Conservation (phyloP, 2,329 filamentous ascomycete species). For the Ophiocordyceps camponoti-saundersi region DNA sequence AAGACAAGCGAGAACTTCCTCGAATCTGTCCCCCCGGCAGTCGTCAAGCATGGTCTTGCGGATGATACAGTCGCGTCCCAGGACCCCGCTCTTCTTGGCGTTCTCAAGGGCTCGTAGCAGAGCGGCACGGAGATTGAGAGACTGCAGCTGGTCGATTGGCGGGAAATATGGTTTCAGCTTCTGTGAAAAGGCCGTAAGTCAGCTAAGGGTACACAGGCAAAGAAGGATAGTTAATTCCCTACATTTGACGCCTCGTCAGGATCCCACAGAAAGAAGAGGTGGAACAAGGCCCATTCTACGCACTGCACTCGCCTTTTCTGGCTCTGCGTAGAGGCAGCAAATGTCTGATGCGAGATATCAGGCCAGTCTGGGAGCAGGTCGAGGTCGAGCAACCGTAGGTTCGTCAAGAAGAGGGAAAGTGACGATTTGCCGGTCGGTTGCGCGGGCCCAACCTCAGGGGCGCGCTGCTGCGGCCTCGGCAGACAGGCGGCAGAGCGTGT, state of each 20-base stretch:
- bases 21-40: constrained; percentile 79
- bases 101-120: constrained; percentile 68
- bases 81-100: constrained; percentile 69
- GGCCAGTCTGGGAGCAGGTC: constrained; percentile 69
- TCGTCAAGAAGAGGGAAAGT: constrained; percentile 49
- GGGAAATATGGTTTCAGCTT: constrained; percentile 87
- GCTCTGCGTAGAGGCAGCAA: constrained; percentile 46
- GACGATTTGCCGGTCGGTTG: constrained; percentile 5
- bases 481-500: constrained; percentile 2
- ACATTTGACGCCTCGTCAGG: constrained; percentile 58
- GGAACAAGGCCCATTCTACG: constrained; percentile 83
- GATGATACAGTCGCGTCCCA: constrained; percentile 65
- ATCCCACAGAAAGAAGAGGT: constrained; percentile 75
- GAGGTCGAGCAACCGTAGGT: constrained; percentile 67
- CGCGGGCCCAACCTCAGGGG: not conserved
- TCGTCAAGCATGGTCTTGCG: constrained; percentile 95
- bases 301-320: constrained; percentile 70
- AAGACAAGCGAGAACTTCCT: constrained; percentile 70
- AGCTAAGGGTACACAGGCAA: not conserved
- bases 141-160: constrained; percentile 76
- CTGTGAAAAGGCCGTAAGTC: constrained; percentile 21
- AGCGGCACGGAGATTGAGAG: constrained; percentile 72
- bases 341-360: constrained; percentile 49
- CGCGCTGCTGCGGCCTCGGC: not conserved
- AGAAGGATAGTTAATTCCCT: constrained; percentile 8